Evolutionary conservation across 257 asterid species (phyloP), one percentile per base, ranked within the genome.

Genomic region (Eustoma russellianum): DNA sequence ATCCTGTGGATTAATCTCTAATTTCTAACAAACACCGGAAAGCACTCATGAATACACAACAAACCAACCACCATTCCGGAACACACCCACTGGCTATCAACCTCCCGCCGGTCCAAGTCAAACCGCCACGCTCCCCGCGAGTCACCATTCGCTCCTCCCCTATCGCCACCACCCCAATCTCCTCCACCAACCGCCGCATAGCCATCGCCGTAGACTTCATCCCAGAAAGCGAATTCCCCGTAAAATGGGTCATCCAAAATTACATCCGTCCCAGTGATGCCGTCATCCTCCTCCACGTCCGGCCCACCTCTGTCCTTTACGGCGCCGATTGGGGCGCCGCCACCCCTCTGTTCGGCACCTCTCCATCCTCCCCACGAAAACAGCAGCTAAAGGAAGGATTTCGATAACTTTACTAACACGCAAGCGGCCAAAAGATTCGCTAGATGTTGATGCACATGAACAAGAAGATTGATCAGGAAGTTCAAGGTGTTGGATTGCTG

Each of bases 151-250:
- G 69, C 2, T 47, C 41, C 33, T 19, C 51, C 41, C n/a, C n/a
- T n/a, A 24, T 59, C 56, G 38, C 72, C 52, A 11, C 41, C 16
- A 52, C 81, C 44, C 60, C 65, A 15, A 41, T 56, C 59, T 50
- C 77, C 62, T 12, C 53, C 19, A 57, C 70, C 7, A 64, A 68
- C 59, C 86, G 86, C 14, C 79, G 79, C 47, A 52, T 79, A n/a
- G 82, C 73, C 57, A 75, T 79, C 55, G 79, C 85, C 5, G 79
- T 79, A n/a, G 82, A 79, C 46, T 75, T 79, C 46, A 79, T 82
- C 59, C 77, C 72, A 41, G 86, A 79, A 57, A 79, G 86, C 60
- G 86, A 79, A 1, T 79, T 44, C 57, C 74, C 86, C 59, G 78
- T 79, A 5, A 72, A 70, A 54, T 79, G 86, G 86, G 78, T 82